Evolutionary conservation across 768 basidiomycete genomes (phyloP), one percentile per base, ranked within the genome.

Genomic region (Lyophyllum semitale): DNA sequence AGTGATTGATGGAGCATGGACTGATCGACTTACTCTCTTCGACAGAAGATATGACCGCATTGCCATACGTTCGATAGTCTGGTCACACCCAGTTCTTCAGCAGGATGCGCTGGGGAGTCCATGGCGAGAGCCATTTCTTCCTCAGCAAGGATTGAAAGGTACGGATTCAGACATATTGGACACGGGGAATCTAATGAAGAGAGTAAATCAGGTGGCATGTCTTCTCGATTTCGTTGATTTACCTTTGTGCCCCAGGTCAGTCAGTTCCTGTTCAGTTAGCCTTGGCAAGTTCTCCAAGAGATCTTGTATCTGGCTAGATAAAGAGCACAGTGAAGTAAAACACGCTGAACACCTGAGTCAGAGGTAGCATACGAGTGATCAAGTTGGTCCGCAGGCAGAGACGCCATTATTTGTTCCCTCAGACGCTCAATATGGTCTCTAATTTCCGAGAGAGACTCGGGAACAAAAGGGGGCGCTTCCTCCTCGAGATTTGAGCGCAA

Each of bases 41-140:
- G 80, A 67, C 91, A 93, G 63, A 92, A 93, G n/a, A 88, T 61
- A 65, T 93, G 91, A 3, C 83, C 78, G 59, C 84, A 83, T 57
- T 81, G 79, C 75, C 77, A 70, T 61, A 77, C 53, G 62, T 78
- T 65, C 53, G 73, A 67, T 8, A 93, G 71, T 59, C 75, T 80
- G 20, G 89, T 89, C 20, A 92, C 83, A 3, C 91, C 91, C 1
- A 88, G 68, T 33, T 84, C 78, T 58, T 90, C 86, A n/a, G 75
- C 59, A 15, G 88, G 80, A 57, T 87, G 80, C 8, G 89, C 88
- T 4, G 90, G 89, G 1, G 89, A 88, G 63, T 92, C 89, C 85
- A 92, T 88, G 7, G 78, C 91, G 22, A 73, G 63, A 0, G 88
- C 88, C 48, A 78, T 78, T 68, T 93, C 90, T 65, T 91, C 88